Evolutionary conservation across 257 asterid genomes (phyloP).

Genomic region (Gentiana straminea): DNA sequence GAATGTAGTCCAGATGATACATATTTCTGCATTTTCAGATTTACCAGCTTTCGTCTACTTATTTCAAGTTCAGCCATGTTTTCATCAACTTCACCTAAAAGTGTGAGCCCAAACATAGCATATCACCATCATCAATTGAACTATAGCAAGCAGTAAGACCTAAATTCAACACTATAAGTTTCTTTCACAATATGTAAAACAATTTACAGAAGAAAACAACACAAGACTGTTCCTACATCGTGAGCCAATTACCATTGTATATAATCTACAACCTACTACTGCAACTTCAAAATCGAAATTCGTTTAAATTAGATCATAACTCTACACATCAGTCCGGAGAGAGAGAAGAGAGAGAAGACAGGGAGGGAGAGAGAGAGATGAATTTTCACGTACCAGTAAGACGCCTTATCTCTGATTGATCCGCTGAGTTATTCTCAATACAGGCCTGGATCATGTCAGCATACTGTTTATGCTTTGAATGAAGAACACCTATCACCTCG

Average conservation of each 20-base stretch:
- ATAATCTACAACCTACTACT: background rate
- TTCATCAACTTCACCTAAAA: slow-evolving; percentile 84
- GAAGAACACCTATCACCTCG: slow-evolving; percentile 54
- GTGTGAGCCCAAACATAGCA: slow-evolving; percentile 3
- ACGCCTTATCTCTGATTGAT: slow-evolving; percentile 60
- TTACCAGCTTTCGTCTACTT: slow-evolving; percentile 79
- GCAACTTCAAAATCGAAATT: too few species aligned
- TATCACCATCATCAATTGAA: background rate
- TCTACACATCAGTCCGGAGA: background rate
- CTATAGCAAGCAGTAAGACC: background rate
- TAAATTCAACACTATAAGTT: too few species aligned
- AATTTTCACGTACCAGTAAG: slow-evolving; percentile 48
- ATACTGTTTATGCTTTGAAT: slow-evolving; percentile 54
- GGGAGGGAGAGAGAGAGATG: background rate
- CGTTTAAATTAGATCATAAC: background rate
- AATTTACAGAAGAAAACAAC: too few species aligned
- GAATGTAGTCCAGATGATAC: slow-evolving; percentile 54
- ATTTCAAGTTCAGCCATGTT: slow-evolving; percentile 87
- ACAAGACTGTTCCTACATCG: too few species aligned
- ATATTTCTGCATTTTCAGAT: slow-evolving; percentile 78
- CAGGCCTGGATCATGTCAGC: slow-evolving; percentile 62
- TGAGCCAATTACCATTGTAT: background rate
- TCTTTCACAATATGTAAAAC: too few species aligned
- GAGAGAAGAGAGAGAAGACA: slow-evolving; percentile 1
- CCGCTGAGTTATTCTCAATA: slow-evolving; percentile 45